These are phyloP conservation scores for Pseudocercospora crystallina DNA, from an alignment of 2,329 filamentous ascomycete genomes.

Conservation along the genomic window DNA sequence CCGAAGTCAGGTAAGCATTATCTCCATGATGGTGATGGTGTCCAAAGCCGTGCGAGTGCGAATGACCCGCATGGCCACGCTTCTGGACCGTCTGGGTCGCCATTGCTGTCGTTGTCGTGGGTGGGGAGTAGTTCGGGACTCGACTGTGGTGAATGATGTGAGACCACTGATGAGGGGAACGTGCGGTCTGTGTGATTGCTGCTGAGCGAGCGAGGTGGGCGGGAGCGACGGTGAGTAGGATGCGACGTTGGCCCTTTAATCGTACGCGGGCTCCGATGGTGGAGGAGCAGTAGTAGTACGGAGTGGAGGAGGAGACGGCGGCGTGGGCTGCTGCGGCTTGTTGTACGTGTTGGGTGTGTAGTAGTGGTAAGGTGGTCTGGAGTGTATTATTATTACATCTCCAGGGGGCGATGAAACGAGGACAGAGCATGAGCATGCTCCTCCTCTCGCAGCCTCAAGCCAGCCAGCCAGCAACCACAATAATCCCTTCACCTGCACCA, in stretches of 20 bases:
- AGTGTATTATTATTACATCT: no score
- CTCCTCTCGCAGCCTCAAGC: no score
- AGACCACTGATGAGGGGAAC: constrained; percentile 35
- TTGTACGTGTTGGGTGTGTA: no score
- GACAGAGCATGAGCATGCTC: no score
- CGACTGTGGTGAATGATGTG: constrained; percentile 32
- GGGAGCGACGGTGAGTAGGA: constrained; percentile 16
- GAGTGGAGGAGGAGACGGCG: neutral
- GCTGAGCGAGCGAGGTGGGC: neutral
- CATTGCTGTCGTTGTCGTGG: constrained; percentile 19
- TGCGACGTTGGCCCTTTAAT: constrained; percentile 15
- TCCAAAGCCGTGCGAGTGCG: constrained; percentile 41
- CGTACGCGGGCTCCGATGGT: neutral
- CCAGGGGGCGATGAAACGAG: no score
- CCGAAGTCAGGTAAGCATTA: constrained; percentile 76
- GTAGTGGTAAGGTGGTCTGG: no score
- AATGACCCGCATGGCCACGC: constrained; percentile 32
- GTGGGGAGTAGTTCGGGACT: constrained; percentile 6
- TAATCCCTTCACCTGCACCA: no score
- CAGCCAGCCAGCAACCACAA: no score
- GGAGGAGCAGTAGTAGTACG: neutral
- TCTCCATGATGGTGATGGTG: constrained; percentile 76
- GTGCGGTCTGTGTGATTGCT: neutral
- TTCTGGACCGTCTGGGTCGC: constrained; percentile 26
- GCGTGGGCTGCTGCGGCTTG: neutral